Conservation (phyloP, 495 filamentous ascomycete species). For the Melanomma pulvis-pyrius region DNA sequence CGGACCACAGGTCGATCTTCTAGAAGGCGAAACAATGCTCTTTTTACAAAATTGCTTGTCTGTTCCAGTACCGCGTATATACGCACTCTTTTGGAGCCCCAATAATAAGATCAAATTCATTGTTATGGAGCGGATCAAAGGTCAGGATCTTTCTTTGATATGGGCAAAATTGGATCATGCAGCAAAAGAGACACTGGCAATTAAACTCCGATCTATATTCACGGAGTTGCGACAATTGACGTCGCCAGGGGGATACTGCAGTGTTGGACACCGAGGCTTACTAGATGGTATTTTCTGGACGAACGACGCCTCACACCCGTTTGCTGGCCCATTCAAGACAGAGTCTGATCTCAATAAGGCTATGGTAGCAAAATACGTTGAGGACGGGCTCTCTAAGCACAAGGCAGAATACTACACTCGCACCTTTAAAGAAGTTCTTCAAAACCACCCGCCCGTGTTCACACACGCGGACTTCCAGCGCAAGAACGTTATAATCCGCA, state of each 20-base stretch:
- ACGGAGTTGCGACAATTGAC: conserved; percentile 41
- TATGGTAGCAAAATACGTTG: conserved; percentile 15
- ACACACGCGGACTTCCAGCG: conserved; percentile 36
- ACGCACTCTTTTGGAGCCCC: not conserved
- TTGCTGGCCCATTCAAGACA: conserved; percentile 44
- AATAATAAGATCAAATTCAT: conserved; percentile 40
- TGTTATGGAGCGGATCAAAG: conserved; percentile 46
- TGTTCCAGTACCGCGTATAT: not conserved
- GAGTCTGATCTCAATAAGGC: conserved; percentile 20
- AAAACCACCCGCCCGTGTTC: conserved; percentile 13
- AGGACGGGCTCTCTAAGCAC: not conserved
- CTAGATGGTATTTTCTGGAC: conserved; percentile 45
- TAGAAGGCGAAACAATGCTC: not conserved
- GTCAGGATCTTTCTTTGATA: conserved; percentile 38
- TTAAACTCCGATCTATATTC: conserved; percentile 33
- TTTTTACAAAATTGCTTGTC: not conserved
- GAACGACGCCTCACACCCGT: conserved; percentile 4
- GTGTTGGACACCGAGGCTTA: conserved; percentile 39
- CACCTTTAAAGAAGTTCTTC: conserved; percentile 7
- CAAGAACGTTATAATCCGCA: conserved; percentile 45
- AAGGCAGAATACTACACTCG: conserved; percentile 13
- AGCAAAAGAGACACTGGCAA: not conserved
- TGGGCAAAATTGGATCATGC: conserved; percentile 31
- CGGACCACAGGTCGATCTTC: conserved; percentile 38
- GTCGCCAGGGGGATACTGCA: conserved; percentile 45